These are phyloP conservation scores for Dioscorea alata DNA, from an alignment of 106 monocot genomes.

Conservation along the genomic window DNA sequence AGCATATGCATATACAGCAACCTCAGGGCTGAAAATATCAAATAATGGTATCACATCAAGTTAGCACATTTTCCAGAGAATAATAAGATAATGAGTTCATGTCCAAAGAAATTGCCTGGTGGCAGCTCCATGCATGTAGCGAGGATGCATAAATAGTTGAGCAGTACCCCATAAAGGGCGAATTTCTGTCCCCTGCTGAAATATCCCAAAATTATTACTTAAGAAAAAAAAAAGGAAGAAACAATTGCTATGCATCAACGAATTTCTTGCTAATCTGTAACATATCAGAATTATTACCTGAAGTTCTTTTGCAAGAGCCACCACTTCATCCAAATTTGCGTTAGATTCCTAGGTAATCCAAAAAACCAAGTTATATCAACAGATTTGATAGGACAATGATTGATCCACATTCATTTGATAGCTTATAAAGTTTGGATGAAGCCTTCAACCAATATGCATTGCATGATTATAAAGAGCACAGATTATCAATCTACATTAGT, in stretches of 20 bases:
- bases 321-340: conserved; percentile 92
- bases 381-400: too few species aligned
- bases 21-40: conserved; percentile 59
- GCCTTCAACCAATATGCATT: too few species aligned
- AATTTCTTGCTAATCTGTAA: background rate
- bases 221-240: background rate
- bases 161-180: conserved; percentile 96
- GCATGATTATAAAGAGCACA: too few species aligned
- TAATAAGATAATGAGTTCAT: background rate
- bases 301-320: conserved; percentile 82
- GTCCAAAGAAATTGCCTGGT: conserved; percentile 51
- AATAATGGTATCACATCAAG: background rate
- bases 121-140: conserved; percentile 99
- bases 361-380: too few species aligned
- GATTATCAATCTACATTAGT: too few species aligned
- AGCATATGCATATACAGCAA: conserved; percentile 93
- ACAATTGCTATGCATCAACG: background rate
- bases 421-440: too few species aligned
- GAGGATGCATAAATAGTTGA: conserved; percentile 91
- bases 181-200: conserved; percentile 58
- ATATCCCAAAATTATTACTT: background rate
- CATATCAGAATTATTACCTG: conserved; percentile 30
- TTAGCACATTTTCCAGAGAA: background rate
- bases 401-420: too few species aligned
- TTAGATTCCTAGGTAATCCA: conserved; percentile 64